phyloP scores from a whole-genome alignment of 805 yeast genomes.

The Yamadazyma sp. region DNA sequence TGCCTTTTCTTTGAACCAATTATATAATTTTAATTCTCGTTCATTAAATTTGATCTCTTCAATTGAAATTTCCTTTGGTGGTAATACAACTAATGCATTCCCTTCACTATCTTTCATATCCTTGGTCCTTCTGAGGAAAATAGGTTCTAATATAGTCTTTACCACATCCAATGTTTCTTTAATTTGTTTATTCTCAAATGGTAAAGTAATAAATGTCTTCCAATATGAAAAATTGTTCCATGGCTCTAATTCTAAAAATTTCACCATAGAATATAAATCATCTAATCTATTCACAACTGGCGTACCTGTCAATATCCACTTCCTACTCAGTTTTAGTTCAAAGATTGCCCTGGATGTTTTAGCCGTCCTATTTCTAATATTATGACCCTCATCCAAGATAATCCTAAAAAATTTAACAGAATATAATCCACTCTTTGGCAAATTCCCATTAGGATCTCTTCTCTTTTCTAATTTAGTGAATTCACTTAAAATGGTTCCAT shows the following conservation, averaged over 20 bases:
- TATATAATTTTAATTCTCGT: slow-evolving; percentile 63
- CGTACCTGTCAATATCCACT: slow-evolving; percentile 91
- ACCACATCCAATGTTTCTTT: slow-evolving; percentile 76
- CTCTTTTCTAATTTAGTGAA: slow-evolving; percentile 46
- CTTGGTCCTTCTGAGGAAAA: slow-evolving; percentile 81
- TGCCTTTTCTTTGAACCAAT: slow-evolving; percentile 66
- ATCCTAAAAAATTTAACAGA: slow-evolving; percentile 73
- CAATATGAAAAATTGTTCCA: slow-evolving; percentile 85
- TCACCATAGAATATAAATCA: slow-evolving; percentile 75
- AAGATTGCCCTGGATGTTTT: slow-evolving; percentile 77
- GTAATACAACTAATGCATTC: slow-evolving; percentile 67
- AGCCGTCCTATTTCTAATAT: slow-evolving; percentile 73
- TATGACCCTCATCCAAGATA: slow-evolving; percentile 88
- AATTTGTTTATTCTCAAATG: slow-evolving; percentile 73
- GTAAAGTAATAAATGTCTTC: slow-evolving; percentile 80
- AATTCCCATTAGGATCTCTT: slow-evolving; percentile 24
- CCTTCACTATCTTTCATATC: slow-evolving; percentile 77
- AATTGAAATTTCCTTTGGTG: slow-evolving; percentile 68
- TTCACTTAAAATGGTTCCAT: slow-evolving; percentile 82
- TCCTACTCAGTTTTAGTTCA: slow-evolving; percentile 59
- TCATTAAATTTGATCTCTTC: slow-evolving; percentile 66
- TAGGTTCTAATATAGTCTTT: slow-evolving; percentile 81
- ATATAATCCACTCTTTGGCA: slow-evolving; percentile 53
- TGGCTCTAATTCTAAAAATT: slow-evolving; percentile 77
- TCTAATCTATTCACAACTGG: slow-evolving; percentile 88